These are phyloP conservation scores for Nymphaea colorata DNA, from an alignment of 164 flowering plant genomes.

Conservation along the genomic window DNA sequence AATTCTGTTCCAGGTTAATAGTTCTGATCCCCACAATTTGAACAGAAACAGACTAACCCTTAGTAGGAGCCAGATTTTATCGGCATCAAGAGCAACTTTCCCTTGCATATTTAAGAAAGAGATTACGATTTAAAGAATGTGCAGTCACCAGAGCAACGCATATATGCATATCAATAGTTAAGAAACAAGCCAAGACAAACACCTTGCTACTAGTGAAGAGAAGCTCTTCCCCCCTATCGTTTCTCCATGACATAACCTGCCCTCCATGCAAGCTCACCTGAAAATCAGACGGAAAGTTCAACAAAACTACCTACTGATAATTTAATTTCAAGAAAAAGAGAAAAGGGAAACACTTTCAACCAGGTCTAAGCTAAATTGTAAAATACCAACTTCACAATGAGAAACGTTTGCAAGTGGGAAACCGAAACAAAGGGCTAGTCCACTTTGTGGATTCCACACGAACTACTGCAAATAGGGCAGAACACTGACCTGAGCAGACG, in stretches of 20 bases:
- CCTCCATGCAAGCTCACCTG: conserved; percentile 94
- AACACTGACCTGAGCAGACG: conserved; percentile 55
- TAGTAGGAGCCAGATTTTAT: too few species aligned
- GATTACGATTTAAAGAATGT: too few species aligned
- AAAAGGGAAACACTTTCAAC: not conserved
- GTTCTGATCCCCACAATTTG: too few species aligned
- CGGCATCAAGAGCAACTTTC: too few species aligned
- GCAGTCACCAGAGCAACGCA: too few species aligned
- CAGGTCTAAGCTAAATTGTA: not conserved
- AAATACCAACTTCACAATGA: conserved; percentile 1
- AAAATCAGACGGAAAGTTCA: not conserved
- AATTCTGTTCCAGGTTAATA: too few species aligned
- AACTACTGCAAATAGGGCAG: too few species aligned
- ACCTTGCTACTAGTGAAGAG: conserved; percentile 92
- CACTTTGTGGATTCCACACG: too few species aligned
- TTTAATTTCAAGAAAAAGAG: not conserved
- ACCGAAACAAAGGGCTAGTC: too few species aligned
- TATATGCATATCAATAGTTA: too few species aligned
- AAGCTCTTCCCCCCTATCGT: conserved; percentile 81
- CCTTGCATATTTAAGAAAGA: too few species aligned
- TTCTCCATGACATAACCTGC: conserved; percentile 83
- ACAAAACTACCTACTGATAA: not conserved
- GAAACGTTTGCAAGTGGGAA: not conserved
- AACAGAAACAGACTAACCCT: too few species aligned
- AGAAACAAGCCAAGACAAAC: conserved; percentile 1